These are phyloP conservation scores for Botryosphaeria dothidea DNA, from an alignment of 2,329 filamentous ascomycete species.

Conservation along the genomic window DNA sequence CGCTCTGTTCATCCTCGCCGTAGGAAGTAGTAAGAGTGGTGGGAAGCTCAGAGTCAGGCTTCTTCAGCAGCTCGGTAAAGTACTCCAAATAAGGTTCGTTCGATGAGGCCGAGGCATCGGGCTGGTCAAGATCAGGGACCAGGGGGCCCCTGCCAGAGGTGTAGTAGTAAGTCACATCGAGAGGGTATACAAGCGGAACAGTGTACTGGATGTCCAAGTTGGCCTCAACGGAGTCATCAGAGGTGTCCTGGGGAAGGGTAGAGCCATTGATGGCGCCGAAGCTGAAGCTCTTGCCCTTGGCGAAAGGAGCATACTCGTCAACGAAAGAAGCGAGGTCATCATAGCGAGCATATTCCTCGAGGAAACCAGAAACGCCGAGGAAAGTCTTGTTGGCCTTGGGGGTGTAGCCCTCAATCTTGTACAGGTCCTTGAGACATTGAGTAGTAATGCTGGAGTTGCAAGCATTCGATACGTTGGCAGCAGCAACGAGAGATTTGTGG, in stretches of 20 bases:
- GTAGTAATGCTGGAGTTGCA: slow-evolving; percentile 50
- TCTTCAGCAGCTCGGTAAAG: slow-evolving; percentile 37
- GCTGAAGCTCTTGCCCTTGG: slow-evolving; percentile 46
- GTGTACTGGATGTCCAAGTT: slow-evolving; percentile 55
- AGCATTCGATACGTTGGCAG: not conserved
- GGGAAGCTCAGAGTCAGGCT: slow-evolving; percentile 37
- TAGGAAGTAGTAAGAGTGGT: slow-evolving; percentile 41
- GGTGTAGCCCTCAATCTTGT: slow-evolving; percentile 46
- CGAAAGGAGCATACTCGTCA: slow-evolving; percentile 39
- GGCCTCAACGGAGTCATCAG: slow-evolving; percentile 47
- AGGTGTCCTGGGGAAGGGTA: slow-evolving; percentile 35
- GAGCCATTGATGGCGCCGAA: slow-evolving; percentile 45
- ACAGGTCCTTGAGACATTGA: slow-evolving; percentile 48
- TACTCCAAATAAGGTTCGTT: slow-evolving; percentile 50
- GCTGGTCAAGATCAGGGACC: slow-evolving; percentile 51
- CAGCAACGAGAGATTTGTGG: slow-evolving; percentile 22
- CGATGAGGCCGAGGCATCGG: slow-evolving; percentile 31
- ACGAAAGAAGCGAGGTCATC: slow-evolving; percentile 47
- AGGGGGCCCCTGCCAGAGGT: slow-evolving; percentile 49
- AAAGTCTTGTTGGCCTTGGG: slow-evolving; percentile 35
- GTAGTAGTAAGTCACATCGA: slow-evolving; percentile 49
- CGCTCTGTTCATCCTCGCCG: slow-evolving; percentile 43
- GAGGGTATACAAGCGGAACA: slow-evolving; percentile 44
- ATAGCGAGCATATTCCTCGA: slow-evolving; percentile 52
- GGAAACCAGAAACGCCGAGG: slow-evolving; percentile 49